Evolutionary conservation across 805 yeast species (phyloP).

Genomic region (Ogataea nakhonphanomensis): DNA sequence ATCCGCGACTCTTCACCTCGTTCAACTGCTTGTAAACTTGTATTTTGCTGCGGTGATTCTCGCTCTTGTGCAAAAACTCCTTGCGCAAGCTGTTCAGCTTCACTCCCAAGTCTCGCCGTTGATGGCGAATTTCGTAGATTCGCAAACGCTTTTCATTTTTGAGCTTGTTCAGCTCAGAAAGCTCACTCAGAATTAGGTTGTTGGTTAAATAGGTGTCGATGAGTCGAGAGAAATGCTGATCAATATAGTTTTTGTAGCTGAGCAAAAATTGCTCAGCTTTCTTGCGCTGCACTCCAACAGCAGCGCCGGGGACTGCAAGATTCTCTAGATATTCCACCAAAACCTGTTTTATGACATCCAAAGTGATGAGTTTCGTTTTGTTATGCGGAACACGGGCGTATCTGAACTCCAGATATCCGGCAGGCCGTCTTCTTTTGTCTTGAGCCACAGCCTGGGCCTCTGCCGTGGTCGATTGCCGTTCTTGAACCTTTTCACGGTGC

Average conservation of each 20-base stretch:
- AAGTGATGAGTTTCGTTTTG: conserved; percentile 27
- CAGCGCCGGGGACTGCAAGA: conserved; percentile 14
- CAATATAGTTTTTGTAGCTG: conserved; percentile 24
- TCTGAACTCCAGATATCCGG: conserved; percentile 18
- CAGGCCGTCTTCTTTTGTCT: conserved; percentile 13
- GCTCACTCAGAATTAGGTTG: conserved; percentile 30
- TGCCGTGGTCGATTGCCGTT: conserved; percentile 4
- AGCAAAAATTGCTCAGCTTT: conserved; percentile 20
- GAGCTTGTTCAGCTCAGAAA: conserved; percentile 26
- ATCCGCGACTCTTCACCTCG: conserved; percentile 4
- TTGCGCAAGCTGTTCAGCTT: conserved; percentile 22
- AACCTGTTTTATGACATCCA: conserved; percentile 34
- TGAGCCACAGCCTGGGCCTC: conserved; percentile 5
- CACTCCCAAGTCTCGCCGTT: conserved; percentile 22
- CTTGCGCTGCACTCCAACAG: conserved; percentile 14
- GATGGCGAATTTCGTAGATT: conserved; percentile 29
- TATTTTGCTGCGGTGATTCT: conserved; percentile 15
- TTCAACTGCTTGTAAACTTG: conserved; percentile 17
- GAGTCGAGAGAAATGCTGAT: conserved; percentile 29
- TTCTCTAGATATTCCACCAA: conserved; percentile 28
- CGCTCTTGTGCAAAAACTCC: conserved; percentile 10
- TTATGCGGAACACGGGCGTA: conserved; percentile 29
- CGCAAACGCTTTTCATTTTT: conserved; percentile 31
- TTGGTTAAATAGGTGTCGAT: conserved; percentile 37
- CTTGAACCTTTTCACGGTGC: conserved; percentile 5